phyloP scores from a whole-genome alignment of 1,139 yeast genomes.

The Pichia inconspicua region DNA sequence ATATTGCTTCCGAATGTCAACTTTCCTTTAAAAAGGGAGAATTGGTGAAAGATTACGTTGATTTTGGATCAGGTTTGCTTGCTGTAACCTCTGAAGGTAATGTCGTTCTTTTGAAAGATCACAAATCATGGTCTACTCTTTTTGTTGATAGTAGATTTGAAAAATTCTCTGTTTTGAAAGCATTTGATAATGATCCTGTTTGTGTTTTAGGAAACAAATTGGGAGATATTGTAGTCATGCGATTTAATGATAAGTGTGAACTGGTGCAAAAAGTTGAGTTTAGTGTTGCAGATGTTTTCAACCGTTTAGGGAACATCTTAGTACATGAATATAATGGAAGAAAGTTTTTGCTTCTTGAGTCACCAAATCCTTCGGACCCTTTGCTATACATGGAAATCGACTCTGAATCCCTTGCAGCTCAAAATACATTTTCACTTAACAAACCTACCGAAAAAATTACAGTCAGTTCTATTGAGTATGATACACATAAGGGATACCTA shows the following conservation, averaged over 20 bases:
- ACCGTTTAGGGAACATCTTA: slow-evolving; percentile 13
- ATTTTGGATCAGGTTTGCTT: slow-evolving; percentile 39
- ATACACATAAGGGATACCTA: slow-evolving; percentile 34
- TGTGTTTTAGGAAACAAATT: slow-evolving; percentile 44
- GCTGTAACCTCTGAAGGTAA: slow-evolving; percentile 60
- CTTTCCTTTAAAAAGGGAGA: slow-evolving; percentile 39
- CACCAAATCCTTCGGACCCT: slow-evolving; percentile 60
- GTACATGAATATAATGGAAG: slow-evolving; percentile 14
- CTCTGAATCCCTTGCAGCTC: slow-evolving; percentile 17
- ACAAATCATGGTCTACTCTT: slow-evolving; percentile 29
- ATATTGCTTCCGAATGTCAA: slow-evolving; percentile 28
- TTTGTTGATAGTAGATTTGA: slow-evolving; percentile 31
- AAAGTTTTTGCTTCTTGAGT: slow-evolving; percentile 44
- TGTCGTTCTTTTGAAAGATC: slow-evolving; percentile 31
- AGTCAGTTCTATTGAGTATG: slow-evolving; percentile 48
- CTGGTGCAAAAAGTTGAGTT: slow-evolving; percentile 16
- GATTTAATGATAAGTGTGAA: slow-evolving; percentile 29
- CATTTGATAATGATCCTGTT: slow-evolving; percentile 34
- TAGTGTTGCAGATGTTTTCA: slow-evolving; percentile 10
- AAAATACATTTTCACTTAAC: slow-evolving; percentile 19
- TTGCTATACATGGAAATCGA: slow-evolving; percentile 40
- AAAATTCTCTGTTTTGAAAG: slow-evolving; percentile 46
- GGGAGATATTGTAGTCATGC: slow-evolving; percentile 45
- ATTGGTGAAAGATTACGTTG: slow-evolving; percentile 53
- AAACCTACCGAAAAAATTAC: slow-evolving; percentile 46